Evolutionary conservation across 2,329 filamentous ascomycete species (phyloP).

Genomic region (Hypoxylon sp.): DNA sequence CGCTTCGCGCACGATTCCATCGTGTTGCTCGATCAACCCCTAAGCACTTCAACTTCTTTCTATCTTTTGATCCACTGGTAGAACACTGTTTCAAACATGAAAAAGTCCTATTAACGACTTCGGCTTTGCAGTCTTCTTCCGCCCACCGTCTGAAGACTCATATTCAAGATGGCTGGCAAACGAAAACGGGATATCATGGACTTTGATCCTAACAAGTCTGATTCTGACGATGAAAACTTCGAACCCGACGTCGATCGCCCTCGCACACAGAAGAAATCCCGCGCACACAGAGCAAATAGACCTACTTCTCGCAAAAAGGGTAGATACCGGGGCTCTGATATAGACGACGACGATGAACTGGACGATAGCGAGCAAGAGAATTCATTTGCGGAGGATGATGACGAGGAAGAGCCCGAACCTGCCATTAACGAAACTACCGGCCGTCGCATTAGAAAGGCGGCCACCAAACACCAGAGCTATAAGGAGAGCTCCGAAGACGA

Average conservation of each 20-base stretch:
- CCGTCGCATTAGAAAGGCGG: conserved; percentile 62
- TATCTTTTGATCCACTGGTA: background rate
- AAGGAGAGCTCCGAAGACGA: conserved; percentile 62
- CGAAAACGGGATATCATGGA: conserved; percentile 69
- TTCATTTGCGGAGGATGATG: conserved; percentile 61
- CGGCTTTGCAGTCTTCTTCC: conserved; percentile 8
- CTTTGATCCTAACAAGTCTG: conserved; percentile 77
- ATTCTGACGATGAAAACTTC: conserved; percentile 77
- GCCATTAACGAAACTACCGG: conserved; percentile 59
- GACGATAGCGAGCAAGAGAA: conserved; percentile 68
- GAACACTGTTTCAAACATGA: background rate
- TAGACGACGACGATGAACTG: conserved; percentile 69
- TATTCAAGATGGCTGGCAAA: conserved; percentile 63
- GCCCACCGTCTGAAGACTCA: background rate
- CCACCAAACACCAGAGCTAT: conserved; percentile 62
- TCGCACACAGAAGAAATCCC: conserved; percentile 58
- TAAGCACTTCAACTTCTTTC: background rate
- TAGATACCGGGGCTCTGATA: conserved; percentile 72
- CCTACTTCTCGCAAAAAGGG: conserved; percentile 47
- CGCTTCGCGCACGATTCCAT: background rate
- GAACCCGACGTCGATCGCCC: conserved; percentile 64
- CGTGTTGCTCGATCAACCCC: background rate
- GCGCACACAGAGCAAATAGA: conserved; percentile 56
- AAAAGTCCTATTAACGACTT: conserved; percentile 15
- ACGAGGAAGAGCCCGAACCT: conserved; percentile 57